Percentiles rank a stretch among this genome's conserved stretches.
These are phyloP conservation scores for Gloeopeniophorella convolvens DNA, from an alignment of 768 basidiomycete species.

Conservation along the genomic window DNA sequence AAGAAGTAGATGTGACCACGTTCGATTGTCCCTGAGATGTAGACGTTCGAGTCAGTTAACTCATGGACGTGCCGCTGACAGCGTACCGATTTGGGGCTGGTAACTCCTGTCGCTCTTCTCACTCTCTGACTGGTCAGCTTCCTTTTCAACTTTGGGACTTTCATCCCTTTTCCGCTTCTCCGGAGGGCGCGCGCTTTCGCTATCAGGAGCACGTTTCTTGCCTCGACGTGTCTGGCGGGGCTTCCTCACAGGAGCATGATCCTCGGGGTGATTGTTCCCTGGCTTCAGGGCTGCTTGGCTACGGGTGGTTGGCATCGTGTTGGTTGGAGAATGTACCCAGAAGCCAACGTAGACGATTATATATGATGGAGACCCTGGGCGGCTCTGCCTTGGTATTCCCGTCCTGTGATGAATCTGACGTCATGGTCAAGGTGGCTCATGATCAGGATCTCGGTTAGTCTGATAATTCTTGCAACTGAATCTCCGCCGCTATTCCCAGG, in stretches of 20 bases:
- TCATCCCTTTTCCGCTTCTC: not conserved
- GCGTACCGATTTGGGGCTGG: not conserved
- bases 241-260: too few relatives aligned
- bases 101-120: not conserved
- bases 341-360: not conserved
- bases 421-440: not conserved
- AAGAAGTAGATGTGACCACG: constrained; percentile 60
- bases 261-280: not conserved
- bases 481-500: too few relatives aligned
- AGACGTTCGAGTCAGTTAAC: too few relatives aligned
- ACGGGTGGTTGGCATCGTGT: not conserved
- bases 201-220: not conserved
- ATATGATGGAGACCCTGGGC: too few relatives aligned
- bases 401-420: not conserved
- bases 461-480: not conserved
- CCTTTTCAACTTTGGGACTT: not conserved
- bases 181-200: not conserved
- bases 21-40: constrained; percentile 53
- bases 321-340: not conserved
- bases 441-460: not conserved
- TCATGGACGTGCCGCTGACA: too few relatives aligned
- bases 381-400: too few relatives aligned
- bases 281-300: not conserved
- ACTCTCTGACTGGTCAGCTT: not conserved
- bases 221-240: not conserved